These are phyloP conservation scores for Paxillus ammoniavirescens DNA, from an alignment of 768 basidiomycete genomes.

Conservation along the genomic window DNA sequence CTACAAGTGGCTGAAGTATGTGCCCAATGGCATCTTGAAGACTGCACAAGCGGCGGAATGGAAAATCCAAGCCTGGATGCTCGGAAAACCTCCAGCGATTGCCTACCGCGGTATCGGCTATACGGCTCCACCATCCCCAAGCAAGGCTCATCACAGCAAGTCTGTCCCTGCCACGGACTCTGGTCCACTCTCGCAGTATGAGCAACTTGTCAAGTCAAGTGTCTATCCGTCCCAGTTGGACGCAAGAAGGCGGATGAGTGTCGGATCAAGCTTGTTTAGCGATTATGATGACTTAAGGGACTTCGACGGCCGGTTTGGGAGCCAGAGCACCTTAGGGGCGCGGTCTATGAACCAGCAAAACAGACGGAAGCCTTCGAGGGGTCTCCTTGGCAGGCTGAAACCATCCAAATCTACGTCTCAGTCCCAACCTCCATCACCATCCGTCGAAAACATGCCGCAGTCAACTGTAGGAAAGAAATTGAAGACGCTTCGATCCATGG, in stretches of 20 bases:
- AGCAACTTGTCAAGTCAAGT: constrained; percentile 16
- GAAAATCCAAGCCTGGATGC: constrained; percentile 96
- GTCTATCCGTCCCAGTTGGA: constrained; percentile 36
- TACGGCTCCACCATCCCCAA: constrained; percentile 43
- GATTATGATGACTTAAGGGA: constrained; percentile 88
- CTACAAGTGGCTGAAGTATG: constrained; percentile 96
- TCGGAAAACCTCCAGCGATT: constrained; percentile 90
- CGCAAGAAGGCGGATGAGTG: constrained; percentile 59
- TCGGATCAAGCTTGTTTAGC: constrained; percentile 72
- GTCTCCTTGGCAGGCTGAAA: constrained; percentile 65
- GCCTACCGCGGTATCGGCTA: constrained; percentile 87
- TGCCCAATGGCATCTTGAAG: constrained; percentile 89
- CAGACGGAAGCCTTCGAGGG: constrained; percentile 59
- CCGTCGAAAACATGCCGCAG: constrained; percentile 37
- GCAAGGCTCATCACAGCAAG: constrained; percentile 26
- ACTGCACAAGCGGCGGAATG: constrained; percentile 97
- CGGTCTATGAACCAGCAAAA: constrained; percentile 38
- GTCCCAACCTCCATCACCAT: constrained; percentile 44
- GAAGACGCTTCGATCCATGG: constrained; percentile 78
- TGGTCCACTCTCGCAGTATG: constrained; percentile 20
- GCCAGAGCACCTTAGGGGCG: constrained; percentile 67
- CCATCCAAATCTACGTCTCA: constrained; percentile 41
- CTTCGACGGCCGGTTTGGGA: constrained; percentile 85
- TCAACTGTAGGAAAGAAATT: constrained; percentile 47
- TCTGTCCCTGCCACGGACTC: constrained; percentile 17